Conservation (phyloP, 2,329 filamentous ascomycete species). For the Cordyceps farinosa region DNA sequence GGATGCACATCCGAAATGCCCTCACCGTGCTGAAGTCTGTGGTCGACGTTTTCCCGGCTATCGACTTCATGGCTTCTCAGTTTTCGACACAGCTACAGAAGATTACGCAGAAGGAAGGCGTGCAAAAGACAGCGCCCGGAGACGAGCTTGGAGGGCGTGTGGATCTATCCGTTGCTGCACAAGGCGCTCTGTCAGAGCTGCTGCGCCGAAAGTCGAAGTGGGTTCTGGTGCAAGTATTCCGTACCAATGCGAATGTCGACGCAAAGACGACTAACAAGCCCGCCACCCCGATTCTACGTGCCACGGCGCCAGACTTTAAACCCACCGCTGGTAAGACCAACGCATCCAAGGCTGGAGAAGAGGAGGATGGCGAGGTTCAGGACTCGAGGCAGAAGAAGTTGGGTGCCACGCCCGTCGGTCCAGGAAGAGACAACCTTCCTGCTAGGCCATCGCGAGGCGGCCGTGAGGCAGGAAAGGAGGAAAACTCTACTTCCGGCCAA, state of each 20-base stretch:
- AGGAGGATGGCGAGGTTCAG: conserved; percentile 71
- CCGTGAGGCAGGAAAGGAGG: conserved; percentile 30
- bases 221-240: conserved; percentile 72
- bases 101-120: conserved; percentile 60
- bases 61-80: conserved; percentile 80
- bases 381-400: conserved; percentile 44
- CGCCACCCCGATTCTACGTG: conserved; percentile 44
- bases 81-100: conserved; percentile 61
- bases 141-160: conserved; percentile 59
- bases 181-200: conserved; percentile 67
- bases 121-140: conserved; percentile 43
- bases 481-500: conserved; percentile 18
- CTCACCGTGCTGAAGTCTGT: conserved; percentile 84
- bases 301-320: conserved; percentile 63
- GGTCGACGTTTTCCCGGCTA: conserved; percentile 77
- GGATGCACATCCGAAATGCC: conserved; percentile 96
- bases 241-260: conserved; percentile 47
- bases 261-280: conserved; percentile 30
- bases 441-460: conserved; percentile 28
- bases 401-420: conserved; percentile 13
- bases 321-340: conserved; percentile 42
- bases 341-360: conserved; percentile 40
- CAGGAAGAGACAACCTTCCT: conserved; percentile 33
- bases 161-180: conserved; percentile 72
- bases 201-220: conserved; percentile 64